phyloP scores from a whole-genome alignment of 1,284 basidiomycete genomes.

The Ceratobasidium sp. region DNA sequence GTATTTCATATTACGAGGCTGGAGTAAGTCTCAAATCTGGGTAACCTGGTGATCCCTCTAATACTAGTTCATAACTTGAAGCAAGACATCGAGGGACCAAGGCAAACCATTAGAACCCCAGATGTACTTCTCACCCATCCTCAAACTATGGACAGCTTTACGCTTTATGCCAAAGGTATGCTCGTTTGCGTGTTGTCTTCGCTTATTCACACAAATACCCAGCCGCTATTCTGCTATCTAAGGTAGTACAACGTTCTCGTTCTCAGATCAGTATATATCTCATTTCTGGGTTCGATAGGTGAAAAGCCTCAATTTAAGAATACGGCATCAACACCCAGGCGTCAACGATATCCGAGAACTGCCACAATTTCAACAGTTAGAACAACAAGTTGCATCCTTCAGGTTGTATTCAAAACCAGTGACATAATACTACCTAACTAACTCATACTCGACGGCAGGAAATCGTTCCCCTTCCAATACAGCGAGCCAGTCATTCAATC shows the following conservation, averaged over 20 bases:
- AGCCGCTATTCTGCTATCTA: constrained; percentile 30
- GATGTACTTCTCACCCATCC: constrained; percentile 13
- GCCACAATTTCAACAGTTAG: constrained; percentile 10
- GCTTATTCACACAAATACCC: neutral
- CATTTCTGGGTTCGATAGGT: neutral
- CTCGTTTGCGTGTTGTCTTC: no score
- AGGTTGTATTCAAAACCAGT: neutral
- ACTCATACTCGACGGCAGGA: neutral
- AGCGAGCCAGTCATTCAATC: constrained; percentile 12
- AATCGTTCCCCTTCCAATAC: constrained; percentile 23
- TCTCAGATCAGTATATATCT: neutral
- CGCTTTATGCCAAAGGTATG: constrained; percentile 30
- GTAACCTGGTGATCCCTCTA: no score
- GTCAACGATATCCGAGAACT: constrained; percentile 25
- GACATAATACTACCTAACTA: neutral
- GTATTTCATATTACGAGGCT: constrained; percentile 14
- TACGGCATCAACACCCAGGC: constrained; percentile 15
- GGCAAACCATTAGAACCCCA: constrained; percentile 15
- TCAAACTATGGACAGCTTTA: constrained; percentile 25
- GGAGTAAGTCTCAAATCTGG: constrained; percentile 1
- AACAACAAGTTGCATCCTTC: constrained; percentile 1
- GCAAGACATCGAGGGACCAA: constrained; percentile 15
- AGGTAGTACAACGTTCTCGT: neutral
- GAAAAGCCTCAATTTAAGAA: constrained; percentile 19
- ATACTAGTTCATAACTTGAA: neutral